Evolutionary conservation across 2,329 filamentous ascomycete species (phyloP).

Genomic region (Sclerotinia glacialis): DNA sequence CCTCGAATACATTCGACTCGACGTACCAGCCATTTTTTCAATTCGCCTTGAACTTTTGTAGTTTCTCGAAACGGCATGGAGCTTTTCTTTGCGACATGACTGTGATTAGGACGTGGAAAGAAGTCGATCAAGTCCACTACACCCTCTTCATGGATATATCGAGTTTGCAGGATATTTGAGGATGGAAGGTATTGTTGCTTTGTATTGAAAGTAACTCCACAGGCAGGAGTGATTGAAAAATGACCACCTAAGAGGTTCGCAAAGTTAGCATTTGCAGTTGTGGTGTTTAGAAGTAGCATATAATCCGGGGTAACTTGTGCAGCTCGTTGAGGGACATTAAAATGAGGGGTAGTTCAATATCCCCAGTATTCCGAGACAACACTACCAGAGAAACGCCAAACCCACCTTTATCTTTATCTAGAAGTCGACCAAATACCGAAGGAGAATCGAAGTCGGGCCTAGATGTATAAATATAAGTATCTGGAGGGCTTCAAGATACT

Average conservation of each 20-base stretch:
- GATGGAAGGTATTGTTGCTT: conserved; percentile 77
- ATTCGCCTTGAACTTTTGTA: conserved; percentile 54
- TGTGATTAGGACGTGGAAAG: conserved; percentile 66
- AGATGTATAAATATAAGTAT: conserved; percentile 8
- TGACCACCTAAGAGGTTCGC: conserved; percentile 53
- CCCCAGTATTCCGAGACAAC: background rate
- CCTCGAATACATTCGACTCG: conserved; percentile 72
- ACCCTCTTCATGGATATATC: conserved; percentile 74
- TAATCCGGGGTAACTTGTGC: background rate
- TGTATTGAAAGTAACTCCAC: conserved; percentile 56
- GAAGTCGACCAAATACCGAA: conserved; percentile 68
- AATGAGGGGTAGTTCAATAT: background rate
- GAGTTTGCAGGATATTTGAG: conserved; percentile 71
- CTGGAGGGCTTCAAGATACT: background rate
- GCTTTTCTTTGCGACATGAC: conserved; percentile 49
- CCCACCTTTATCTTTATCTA: conserved; percentile 63
- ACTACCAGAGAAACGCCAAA: background rate
- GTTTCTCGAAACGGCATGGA: conserved; percentile 55
- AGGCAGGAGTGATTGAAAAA: conserved; percentile 62
- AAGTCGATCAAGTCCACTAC: conserved; percentile 73
- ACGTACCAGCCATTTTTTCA: conserved; percentile 69
- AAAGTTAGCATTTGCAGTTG: conserved; percentile 14
- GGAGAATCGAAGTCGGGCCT: conserved; percentile 79
- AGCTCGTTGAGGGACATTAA: conserved; percentile 2
- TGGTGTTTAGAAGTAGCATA: background rate